phyloP scores from a whole-genome alignment of 1,284 basidiomycete species.

The Apiotrichum laibachii region DNA sequence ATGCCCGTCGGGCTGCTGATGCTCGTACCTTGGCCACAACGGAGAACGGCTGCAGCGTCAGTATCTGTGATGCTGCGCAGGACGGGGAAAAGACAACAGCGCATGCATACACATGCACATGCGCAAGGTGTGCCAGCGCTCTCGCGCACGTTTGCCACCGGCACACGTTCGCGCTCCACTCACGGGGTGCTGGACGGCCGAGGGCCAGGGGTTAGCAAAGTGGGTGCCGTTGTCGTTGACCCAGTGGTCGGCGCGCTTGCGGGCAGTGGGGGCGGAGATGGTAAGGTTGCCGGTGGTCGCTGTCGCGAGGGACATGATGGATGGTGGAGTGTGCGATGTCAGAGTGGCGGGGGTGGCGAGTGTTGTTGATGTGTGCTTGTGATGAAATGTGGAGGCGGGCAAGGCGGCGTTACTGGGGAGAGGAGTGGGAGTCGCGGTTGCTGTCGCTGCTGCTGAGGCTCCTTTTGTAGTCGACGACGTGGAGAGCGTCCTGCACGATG shows the following conservation, averaged over 20 bases:
- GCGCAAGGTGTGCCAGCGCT: background rate
- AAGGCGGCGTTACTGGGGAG: too few relatives aligned
- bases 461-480: too few relatives aligned
- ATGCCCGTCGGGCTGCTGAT: constrained; percentile 11
- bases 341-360: too few relatives aligned
- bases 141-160: background rate
- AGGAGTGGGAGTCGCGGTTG: too few relatives aligned
- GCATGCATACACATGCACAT: too few relatives aligned
- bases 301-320: background rate
- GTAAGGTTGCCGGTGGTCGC: background rate
- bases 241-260: constrained; percentile 36
- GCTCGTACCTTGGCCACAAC: constrained; percentile 20
- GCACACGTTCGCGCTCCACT: constrained; percentile 9
- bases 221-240: constrained; percentile 32
- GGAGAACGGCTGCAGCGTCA: constrained; percentile 1
- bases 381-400: too few relatives aligned
- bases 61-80: background rate
- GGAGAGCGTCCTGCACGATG: too few relatives aligned
- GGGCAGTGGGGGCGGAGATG: constrained; percentile 3
- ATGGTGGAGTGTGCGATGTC: background rate
- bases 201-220: constrained; percentile 56
- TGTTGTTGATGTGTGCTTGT: too few relatives aligned
- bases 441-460: too few relatives aligned
- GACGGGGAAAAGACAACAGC: too few relatives aligned
- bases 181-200: constrained; percentile 36